Percentiles rank a stretch among this genome's conserved stretches.
phyloP scores from a whole-genome alignment of 768 basidiomycete species.

The Serendipita sp. region DNA sequence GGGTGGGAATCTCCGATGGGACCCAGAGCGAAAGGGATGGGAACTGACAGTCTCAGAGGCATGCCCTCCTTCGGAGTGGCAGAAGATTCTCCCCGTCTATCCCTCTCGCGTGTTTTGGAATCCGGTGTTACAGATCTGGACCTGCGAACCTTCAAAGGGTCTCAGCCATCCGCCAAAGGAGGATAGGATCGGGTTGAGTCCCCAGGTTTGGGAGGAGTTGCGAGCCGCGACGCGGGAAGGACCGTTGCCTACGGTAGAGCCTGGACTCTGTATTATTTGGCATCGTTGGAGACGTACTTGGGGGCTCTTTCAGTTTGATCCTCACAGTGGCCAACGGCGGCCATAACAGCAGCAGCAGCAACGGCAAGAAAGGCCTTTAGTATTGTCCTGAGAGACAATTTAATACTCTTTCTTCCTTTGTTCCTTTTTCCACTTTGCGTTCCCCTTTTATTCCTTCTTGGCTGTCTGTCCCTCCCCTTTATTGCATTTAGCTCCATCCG shows the following conservation, averaged over 20 bases:
- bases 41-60: not conserved
- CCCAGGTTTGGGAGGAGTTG: not conserved
- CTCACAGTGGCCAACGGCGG: too few species aligned
- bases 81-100: not conserved
- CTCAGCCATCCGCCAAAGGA: not conserved
- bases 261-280: slow-evolving; percentile 1
- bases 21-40: not conserved
- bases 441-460: too few species aligned
- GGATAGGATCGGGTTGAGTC: not conserved
- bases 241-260: not conserved
- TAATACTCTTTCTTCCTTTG: too few species aligned
- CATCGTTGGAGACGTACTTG: slow-evolving; percentile 5
- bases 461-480: too few species aligned
- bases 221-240: not conserved
- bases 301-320: not conserved
- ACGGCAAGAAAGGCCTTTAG: too few species aligned
- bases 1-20: not conserved
- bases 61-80: not conserved
- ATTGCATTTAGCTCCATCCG: too few species aligned
- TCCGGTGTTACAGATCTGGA: not conserved
- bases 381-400: too few species aligned
- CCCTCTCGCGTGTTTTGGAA: not conserved
- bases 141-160: not conserved
- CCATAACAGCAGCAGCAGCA: too few species aligned
- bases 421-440: too few species aligned